Evolutionary conservation across 148 eudicot genomes (phyloP).

Genomic region (Camellia lanceoleosa): DNA sequence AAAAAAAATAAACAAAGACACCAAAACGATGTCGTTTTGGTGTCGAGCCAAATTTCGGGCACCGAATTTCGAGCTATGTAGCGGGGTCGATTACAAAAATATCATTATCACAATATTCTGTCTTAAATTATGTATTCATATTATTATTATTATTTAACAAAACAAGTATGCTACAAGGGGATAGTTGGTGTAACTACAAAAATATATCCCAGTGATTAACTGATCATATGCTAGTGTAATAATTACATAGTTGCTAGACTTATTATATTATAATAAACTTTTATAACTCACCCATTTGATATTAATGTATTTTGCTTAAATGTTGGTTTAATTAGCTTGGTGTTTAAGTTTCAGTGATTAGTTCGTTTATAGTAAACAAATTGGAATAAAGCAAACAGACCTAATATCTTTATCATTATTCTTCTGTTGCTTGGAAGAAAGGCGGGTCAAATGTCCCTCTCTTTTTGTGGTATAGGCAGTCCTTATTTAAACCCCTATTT

Average conservation of each 20-base stretch:
- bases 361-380: not conserved
- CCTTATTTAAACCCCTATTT: not conserved
- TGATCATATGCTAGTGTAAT: not conserved
- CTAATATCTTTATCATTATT: slow-evolving; percentile 4
- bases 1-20: too few species aligned
- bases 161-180: not conserved
- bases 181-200: slow-evolving; percentile 15
- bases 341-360: slow-evolving; percentile 9
- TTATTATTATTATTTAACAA: too few species aligned
- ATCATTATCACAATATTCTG: too few species aligned
- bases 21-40: too few species aligned
- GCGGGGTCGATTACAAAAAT: too few species aligned
- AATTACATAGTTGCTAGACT: not conserved
- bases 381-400: not conserved
- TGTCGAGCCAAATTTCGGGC: too few species aligned
- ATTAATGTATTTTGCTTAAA: not conserved
- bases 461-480: not conserved
- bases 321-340: not conserved
- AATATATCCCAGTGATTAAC: not conserved
- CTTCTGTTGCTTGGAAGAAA: slow-evolving; percentile 4
- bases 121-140: too few species aligned
- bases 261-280: too few species aligned
- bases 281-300: slow-evolving; percentile 7
- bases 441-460: slow-evolving; percentile 19
- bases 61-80: too few species aligned